Base-by-base conservation (phyloP, 2,329 filamentous ascomycete species). In the Lasiodiplodia citricola region DNA sequence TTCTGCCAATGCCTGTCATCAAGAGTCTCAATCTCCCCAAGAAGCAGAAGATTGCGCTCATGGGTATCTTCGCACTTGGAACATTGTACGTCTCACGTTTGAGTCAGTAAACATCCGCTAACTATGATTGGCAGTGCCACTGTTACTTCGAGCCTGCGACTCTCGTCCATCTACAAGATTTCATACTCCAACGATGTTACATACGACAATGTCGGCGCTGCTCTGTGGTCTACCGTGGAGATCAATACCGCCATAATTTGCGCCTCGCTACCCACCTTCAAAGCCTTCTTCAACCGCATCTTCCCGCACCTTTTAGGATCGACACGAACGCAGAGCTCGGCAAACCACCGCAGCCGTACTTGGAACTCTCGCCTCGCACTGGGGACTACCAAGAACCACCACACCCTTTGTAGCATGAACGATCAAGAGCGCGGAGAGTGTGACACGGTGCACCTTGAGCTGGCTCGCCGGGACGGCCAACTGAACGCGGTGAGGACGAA, bases 61-160 rank as follows among this genome's bases (percentile, higher is more conserved):
- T 78, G 70, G 75, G 72, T 23, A 73, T 78, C 2, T 79, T 79
- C 66, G 76, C 75, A 16, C 70, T 79, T 21, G 78, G 78, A 44
- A 71, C 72, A 31, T 70, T 78, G 70, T 75, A 73, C 71, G 74
- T 60, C 18, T 14, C 70, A 11, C 18, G 13, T 13, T 8, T 16
- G 41, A 51, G 11, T 56, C 47, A 47, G 37, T 10, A 25, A 3
- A 18, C 38, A 21, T 51, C 8, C 1, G 13, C 67, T 68, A 16
- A 68, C 28, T 10, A 18, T n/a, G 21, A 18, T 28, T 3, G 10
- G 1, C 13, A 80, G 78, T 62, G 77, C 75, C 31, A 75, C 72
- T 11, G 62, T 79, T 11, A 70, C 79, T 28, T 79, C 77, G 0
- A 73, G 78, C n/a, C 69, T 80, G 7, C 77, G 78, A 4, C 72